Percentiles rank a stretch among this genome's conserved stretches.
These are phyloP conservation scores for Metschnikowia proteae DNA, from an alignment of 805 yeast genomes.

Conservation along the genomic window DNA sequence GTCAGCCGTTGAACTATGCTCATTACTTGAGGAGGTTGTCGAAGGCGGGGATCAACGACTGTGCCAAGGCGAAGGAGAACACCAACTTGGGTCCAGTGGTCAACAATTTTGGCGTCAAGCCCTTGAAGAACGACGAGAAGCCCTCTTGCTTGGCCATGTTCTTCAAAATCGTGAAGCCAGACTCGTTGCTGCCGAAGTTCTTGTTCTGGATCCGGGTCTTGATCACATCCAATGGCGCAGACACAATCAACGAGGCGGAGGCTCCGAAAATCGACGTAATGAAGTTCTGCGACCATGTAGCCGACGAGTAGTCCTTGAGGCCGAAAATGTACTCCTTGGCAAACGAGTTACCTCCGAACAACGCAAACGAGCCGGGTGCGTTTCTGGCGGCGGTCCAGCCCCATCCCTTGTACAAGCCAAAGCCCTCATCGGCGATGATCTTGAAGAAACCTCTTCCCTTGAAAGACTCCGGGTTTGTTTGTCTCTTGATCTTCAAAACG, in stretches of 20 bases:
- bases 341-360: constrained; percentile 97
- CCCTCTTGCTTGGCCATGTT: constrained; percentile 95
- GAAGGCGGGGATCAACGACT: constrained; percentile 92
- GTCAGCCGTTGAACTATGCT: neutral
- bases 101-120: constrained; percentile 90
- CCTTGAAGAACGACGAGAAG: constrained; percentile 85
- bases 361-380: constrained; percentile 97
- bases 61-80: constrained; percentile 97
- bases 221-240: constrained; percentile 97
- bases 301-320: constrained; percentile 78
- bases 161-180: constrained; percentile 87
- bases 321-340: constrained; percentile 95
- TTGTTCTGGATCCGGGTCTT: constrained; percentile 98
- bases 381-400: constrained; percentile 99
- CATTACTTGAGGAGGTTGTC: constrained; percentile 57
- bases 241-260: constrained; percentile 90
- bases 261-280: constrained; percentile 95
- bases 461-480: constrained; percentile 99
- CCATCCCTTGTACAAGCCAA: constrained; percentile 95
- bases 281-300: constrained; percentile 94
- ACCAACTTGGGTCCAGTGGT: constrained; percentile 98
- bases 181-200: constrained; percentile 92
- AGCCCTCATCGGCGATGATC: constrained; percentile 86
- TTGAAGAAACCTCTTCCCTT: constrained; percentile 93
- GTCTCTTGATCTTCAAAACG: constrained; percentile 96